A percentile compares a stretch with the other conserved stretches of the same genome.
phyloP scores from a whole-genome alignment of 1,139 yeast species.

The Sugiyamaella japonica region DNA sequence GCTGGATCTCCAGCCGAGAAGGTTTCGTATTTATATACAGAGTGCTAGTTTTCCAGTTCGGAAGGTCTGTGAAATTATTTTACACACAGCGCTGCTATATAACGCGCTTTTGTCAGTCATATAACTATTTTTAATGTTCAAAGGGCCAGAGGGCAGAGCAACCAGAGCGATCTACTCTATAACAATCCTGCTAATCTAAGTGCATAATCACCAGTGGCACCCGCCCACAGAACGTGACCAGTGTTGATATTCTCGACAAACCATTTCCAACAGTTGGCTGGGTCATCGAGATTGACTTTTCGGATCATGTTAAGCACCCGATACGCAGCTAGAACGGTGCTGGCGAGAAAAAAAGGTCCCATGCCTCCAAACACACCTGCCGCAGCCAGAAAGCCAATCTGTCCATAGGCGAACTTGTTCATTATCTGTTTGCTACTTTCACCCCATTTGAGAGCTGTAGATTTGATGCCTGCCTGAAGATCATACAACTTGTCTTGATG shows the following conservation, averaged over 20 bases:
- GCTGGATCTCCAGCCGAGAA: too few species aligned
- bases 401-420: slow-evolving; percentile 62
- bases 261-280: slow-evolving; percentile 77
- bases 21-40: too few species aligned
- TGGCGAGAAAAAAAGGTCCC: slow-evolving; percentile 79
- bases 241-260: slow-evolving; percentile 77
- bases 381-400: slow-evolving; percentile 59
- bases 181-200: slow-evolving; percentile 50
- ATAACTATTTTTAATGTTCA: too few species aligned
- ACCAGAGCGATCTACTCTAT: slow-evolving; percentile 27
- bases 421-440: slow-evolving; percentile 68
- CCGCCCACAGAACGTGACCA: slow-evolving; percentile 76
- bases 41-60: too few species aligned
- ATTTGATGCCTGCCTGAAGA: slow-evolving; percentile 83
- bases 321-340: slow-evolving; percentile 65
- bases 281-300: slow-evolving; percentile 74
- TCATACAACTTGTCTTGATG: slow-evolving; percentile 95
- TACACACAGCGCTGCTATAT: too few species aligned
- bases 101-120: too few species aligned
- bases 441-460: slow-evolving; percentile 95
- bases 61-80: too few species aligned
- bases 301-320: slow-evolving; percentile 67
- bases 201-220: slow-evolving; percentile 73
- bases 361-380: slow-evolving; percentile 80
- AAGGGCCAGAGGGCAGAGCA: neutral